Percentiles rank a stretch among this genome's conserved stretches.
These are phyloP conservation scores for Wickerhamomyces canadensis DNA, from an alignment of 805 yeast species.

Conservation along the genomic window DNA sequence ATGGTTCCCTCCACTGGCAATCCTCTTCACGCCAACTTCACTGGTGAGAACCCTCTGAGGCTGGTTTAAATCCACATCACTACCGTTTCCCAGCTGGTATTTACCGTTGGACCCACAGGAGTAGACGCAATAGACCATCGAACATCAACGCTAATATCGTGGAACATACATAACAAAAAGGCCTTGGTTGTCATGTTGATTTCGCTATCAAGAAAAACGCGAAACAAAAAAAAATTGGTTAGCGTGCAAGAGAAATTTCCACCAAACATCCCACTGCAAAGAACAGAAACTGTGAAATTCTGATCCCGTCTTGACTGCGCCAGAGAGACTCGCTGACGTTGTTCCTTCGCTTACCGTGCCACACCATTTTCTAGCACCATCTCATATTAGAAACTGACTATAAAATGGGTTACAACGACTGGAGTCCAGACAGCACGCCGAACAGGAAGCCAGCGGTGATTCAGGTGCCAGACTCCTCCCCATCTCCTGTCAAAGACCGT, in stretches of 20 bases:
- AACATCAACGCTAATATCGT: too few species aligned
- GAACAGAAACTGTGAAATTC: neutral
- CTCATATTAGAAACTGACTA: too few species aligned
- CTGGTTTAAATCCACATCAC: slow-evolving; percentile 42
- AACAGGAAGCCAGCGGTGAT: slow-evolving; percentile 25
- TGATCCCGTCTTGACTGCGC: too few species aligned
- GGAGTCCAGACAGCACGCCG: slow-evolving; percentile 14
- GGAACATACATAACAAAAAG: neutral
- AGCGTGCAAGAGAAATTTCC: too few species aligned
- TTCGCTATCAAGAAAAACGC: too few species aligned
- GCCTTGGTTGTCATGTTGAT: neutral
- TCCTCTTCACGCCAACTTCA: slow-evolving; percentile 29
- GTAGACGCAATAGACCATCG: slow-evolving; percentile 26
- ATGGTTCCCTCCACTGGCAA: slow-evolving; percentile 86
- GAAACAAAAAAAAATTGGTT: too few species aligned
- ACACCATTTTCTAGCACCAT: too few species aligned
- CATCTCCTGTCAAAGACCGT: slow-evolving; percentile 17
- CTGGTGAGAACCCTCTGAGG: slow-evolving; percentile 17
- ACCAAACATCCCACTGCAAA: neutral
- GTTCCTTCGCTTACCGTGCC: too few species aligned
- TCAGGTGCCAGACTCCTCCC: slow-evolving; percentile 50
- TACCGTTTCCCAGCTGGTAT: slow-evolving; percentile 62
- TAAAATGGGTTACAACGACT: slow-evolving; percentile 4
- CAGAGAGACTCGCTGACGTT: too few species aligned
- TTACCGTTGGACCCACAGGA: slow-evolving; percentile 85